Evolutionary conservation across 768 basidiomycete species (phyloP).

Genomic region (Tylopilus felleus): DNA sequence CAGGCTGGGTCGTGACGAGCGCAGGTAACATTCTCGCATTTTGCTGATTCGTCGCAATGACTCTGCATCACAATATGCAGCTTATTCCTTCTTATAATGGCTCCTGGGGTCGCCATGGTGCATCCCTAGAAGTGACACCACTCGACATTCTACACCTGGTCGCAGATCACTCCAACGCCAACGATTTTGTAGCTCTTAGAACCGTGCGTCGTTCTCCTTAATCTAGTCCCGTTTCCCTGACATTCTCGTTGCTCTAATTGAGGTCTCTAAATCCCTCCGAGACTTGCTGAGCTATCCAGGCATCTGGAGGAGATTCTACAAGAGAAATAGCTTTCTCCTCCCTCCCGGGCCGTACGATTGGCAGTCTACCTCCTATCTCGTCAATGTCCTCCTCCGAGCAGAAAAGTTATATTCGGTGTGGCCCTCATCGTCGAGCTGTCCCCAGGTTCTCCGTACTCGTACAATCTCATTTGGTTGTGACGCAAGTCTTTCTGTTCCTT

Average conservation of each 20-base stretch:
- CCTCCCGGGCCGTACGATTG: conserved; percentile 11
- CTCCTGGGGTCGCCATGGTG: neutral
- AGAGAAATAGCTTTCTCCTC: neutral
- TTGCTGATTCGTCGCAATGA: no score
- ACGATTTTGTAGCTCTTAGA: conserved; percentile 5
- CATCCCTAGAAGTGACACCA: conserved; percentile 3
- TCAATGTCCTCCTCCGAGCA: conserved; percentile 2
- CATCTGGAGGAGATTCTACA: conserved; percentile 4
- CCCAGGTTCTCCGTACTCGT: neutral
- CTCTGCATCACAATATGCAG: neutral
- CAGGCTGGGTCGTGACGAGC: no score
- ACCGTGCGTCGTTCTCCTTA: neutral
- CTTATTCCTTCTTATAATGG: neutral
- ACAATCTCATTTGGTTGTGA: neutral
- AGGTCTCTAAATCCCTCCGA: conserved; percentile 5
- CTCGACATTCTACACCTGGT: conserved; percentile 4
- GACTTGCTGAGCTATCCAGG: conserved; percentile 1
- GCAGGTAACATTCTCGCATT: neutral
- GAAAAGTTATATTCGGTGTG: conserved; percentile 2
- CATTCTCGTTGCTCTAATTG: neutral
- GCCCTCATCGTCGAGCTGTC: neutral
- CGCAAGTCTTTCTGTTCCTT: conserved; percentile 2
- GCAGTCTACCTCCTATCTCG: conserved; percentile 10
- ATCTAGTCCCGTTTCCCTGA: neutral
- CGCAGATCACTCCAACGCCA: neutral